Evolutionary conservation across 768 basidiomycete species (phyloP).

Genomic region (Phylloporus sp.): DNA sequence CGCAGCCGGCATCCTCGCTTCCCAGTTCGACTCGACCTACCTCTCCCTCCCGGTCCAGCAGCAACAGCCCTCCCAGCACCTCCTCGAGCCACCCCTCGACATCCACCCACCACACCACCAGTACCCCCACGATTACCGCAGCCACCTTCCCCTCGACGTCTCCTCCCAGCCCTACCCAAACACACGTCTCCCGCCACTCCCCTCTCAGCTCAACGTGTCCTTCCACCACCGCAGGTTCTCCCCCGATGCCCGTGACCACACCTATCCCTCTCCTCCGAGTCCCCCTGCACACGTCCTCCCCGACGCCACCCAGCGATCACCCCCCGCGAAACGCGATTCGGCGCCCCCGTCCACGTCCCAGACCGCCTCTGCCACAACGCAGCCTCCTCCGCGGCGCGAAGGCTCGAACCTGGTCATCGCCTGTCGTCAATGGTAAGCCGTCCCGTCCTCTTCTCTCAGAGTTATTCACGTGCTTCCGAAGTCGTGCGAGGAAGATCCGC

Average conservation of each 20-base stretch:
- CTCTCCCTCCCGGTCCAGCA: slow-evolving; percentile 37
- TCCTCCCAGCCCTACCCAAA: slow-evolving; percentile 38
- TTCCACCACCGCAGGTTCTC: slow-evolving; percentile 32
- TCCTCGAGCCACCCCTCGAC: slow-evolving; percentile 44
- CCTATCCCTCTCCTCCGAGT: slow-evolving; percentile 33
- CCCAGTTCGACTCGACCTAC: slow-evolving; percentile 48
- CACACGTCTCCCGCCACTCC: slow-evolving; percentile 40
- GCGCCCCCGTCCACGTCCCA: slow-evolving; percentile 34
- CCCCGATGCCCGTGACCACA: slow-evolving; percentile 36
- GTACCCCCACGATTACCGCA: slow-evolving; percentile 46
- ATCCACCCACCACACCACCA: slow-evolving; percentile 34
- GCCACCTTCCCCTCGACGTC: slow-evolving; percentile 44
- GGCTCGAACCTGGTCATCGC: slow-evolving; percentile 73
- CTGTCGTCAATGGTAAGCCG: slow-evolving; percentile 74
- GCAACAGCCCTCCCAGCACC: slow-evolving; percentile 40
- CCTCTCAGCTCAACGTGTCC: slow-evolving; percentile 17
- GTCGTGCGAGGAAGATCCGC: slow-evolving; percentile 80
- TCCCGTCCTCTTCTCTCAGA: slow-evolving; percentile 26
- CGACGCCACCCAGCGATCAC: slow-evolving; percentile 26
- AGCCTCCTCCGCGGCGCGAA: slow-evolving; percentile 44
- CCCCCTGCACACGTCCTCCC: slow-evolving; percentile 19
- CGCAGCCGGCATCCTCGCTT: slow-evolving; percentile 45
- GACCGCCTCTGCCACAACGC: slow-evolving; percentile 24
- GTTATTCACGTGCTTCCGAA: slow-evolving; percentile 38
- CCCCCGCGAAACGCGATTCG: slow-evolving; percentile 44